Base-by-base conservation (phyloP, 805 yeast species). In the Sugiyamaella mastotermitis region DNA sequence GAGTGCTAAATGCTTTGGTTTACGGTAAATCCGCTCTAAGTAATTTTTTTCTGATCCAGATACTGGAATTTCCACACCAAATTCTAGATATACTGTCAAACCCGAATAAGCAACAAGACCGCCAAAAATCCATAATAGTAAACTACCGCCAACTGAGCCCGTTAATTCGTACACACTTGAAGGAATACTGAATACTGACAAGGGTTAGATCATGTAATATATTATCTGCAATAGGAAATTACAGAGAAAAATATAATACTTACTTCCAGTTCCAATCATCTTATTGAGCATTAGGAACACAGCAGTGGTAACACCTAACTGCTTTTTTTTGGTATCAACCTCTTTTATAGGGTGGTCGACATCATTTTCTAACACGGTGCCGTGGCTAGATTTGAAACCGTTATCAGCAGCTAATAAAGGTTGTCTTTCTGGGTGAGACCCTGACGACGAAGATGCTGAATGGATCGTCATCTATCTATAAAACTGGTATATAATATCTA, bases 221-320 rank as follows among this genome's bases (percentile, higher is more conserved):
- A n/a, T n/a, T n/a, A n/a, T n/a, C n/a, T n/a, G n/a, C n/a, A n/a
- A n/a, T n/a, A n/a, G n/a, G n/a, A n/a, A n/a, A n/a, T n/a, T n/a
- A n/a, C n/a, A n/a, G n/a, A n/a, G n/a, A n/a, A n/a, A n/a, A n/a
- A n/a, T n/a, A n/a, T n/a, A n/a, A n/a, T n/a, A n/a, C n/a, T n/a
- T n/a, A n/a, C n/a, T 77, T 19, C 87, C 88, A 2, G 86, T 78
- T 29, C 88, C 88, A 37, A 80, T 71, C 74, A 79, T 79, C 49
- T 80, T 69, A 57, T 80, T 80, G 44, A 80, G 62, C 53, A 78
- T 74, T 37, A 80, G 50, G 22, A 61, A 58, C 14, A 56, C 49
- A 1, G 68, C 57, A 2, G 65, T 58, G 3, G 45, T 26, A 3
- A 58, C 46, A 2, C 68, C 68, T 15, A 63, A 34, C 7, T 11